These are phyloP conservation scores for Nakazawaea peltata DNA, from an alignment of 805 yeast genomes.

Conservation along the genomic window DNA sequence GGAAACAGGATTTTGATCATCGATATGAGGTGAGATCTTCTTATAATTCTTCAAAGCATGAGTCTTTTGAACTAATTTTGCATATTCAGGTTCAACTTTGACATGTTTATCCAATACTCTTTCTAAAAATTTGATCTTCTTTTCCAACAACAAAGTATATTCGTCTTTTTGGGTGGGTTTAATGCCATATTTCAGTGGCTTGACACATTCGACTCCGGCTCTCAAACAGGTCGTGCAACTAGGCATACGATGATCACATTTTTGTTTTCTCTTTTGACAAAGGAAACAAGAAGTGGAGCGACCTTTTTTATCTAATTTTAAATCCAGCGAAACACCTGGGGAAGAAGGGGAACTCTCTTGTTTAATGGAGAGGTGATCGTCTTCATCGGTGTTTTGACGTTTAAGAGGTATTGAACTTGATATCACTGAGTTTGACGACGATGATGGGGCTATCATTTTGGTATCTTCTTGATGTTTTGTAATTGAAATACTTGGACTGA, in stretches of 20 bases:
- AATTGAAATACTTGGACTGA: too few species aligned
- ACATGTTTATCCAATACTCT: conserved; percentile 28
- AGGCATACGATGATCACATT: conserved; percentile 60
- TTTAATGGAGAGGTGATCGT: background rate
- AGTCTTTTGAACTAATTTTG: background rate
- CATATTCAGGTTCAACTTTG: conserved; percentile 1
- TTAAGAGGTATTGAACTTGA: too few species aligned
- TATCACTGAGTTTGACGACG: too few species aligned
- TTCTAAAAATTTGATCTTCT: conserved; percentile 44
- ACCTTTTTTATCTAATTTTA: conserved; percentile 32
- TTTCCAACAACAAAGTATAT: conserved; percentile 49
- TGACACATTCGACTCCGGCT: conserved; percentile 53
- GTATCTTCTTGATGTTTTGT: too few species aligned
- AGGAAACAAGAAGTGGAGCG: conserved; percentile 49
- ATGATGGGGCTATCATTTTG: too few species aligned
- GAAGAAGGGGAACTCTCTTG: too few species aligned
- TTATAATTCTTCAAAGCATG: conserved; percentile 5
- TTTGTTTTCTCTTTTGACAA: conserved; percentile 52
- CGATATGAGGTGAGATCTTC: conserved; percentile 5
- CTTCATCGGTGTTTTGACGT: too few species aligned
- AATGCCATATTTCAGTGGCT: conserved; percentile 51
- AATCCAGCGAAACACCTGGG: background rate
- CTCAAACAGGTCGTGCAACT: conserved; percentile 60
- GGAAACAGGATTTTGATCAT: background rate
- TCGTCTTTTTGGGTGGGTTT: conserved; percentile 42